Conservation (phyloP, 2,329 filamentous ascomycete species). For the Neonectria coccinea region DNA sequence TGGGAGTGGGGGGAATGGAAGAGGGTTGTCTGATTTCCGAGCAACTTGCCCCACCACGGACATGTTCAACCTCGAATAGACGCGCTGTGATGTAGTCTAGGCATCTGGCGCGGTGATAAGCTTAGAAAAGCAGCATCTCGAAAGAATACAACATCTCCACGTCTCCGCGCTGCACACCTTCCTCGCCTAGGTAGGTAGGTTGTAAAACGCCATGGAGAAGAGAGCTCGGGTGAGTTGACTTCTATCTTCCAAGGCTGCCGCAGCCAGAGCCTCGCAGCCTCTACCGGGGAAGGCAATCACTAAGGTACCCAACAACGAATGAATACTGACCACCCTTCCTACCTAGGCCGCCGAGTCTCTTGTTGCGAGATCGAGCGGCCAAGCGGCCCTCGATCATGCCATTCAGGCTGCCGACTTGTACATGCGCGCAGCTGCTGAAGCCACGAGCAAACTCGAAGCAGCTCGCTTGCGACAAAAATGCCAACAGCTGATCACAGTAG, state of each 20-base stretch:
- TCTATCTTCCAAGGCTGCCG: not conserved
- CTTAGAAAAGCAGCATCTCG: no score
- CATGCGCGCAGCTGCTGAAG: conserved; percentile 78
- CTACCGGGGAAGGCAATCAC: not conserved
- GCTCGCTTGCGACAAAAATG: conserved; percentile 75
- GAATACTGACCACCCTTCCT: not conserved
- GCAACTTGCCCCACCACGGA: conserved; percentile 23
- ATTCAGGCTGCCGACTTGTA: conserved; percentile 84
- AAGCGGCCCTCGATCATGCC: conserved; percentile 77
- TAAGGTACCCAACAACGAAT: not conserved
- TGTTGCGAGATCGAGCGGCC: conserved; percentile 50
- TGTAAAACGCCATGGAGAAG: conserved; percentile 50
- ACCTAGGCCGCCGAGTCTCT: conserved; percentile 55
- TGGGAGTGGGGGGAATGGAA: conserved; percentile 16
- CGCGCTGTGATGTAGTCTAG: conserved; percentile 21
- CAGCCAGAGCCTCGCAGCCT: not conserved
- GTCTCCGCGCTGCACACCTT: no score
- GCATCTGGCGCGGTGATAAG: conserved; percentile 37
- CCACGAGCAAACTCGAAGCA: conserved; percentile 72
- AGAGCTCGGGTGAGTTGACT: conserved; percentile 51
- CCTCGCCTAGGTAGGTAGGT: no score
- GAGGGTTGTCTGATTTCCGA: conserved; percentile 24
- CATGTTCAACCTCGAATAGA: conserved; percentile 20
- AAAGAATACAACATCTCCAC: no score
- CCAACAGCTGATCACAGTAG: conserved; percentile 75